Conservation (phyloP, 768 basidiomycete species). For the Naganishia kalamii region DNA sequence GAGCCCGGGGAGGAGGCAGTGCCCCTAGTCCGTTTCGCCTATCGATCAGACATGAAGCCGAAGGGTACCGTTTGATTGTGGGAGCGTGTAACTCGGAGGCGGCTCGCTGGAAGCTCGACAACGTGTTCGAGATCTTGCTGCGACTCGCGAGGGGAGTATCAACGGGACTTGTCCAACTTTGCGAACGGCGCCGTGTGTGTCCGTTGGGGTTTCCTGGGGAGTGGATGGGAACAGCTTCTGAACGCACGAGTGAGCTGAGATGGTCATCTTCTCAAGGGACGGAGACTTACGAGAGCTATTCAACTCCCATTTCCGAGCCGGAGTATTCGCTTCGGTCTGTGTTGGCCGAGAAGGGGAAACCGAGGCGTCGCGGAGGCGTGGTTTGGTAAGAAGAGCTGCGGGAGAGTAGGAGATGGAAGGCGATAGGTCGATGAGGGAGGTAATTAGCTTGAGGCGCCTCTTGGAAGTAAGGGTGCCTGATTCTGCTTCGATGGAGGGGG, state of each 20-base stretch:
- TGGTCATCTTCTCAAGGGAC: not conserved
- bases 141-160: not conserved
- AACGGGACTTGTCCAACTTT: conserved; percentile 1
- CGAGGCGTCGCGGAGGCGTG: not conserved
- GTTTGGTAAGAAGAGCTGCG: conserved; percentile 1
- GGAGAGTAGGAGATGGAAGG: not conserved
- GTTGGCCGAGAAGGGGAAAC: not conserved
- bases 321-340: not conserved
- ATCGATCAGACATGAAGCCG: not conserved
- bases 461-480: not conserved
- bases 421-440: not conserved
- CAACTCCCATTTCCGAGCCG: not conserved
- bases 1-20: not conserved
- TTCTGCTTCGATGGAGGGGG: not conserved
- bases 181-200: not conserved
- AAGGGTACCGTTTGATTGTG: not conserved
- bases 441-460: not conserved
- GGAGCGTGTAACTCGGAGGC: not conserved
- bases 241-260: not conserved
- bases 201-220: not conserved
- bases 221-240: not conserved
- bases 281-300: not conserved
- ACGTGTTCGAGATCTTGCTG: not conserved
- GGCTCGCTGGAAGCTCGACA: not conserved
- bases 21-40: not conserved